Conservation (phyloP, 129 eudicot genomes). For the Arctium minus region DNA sequence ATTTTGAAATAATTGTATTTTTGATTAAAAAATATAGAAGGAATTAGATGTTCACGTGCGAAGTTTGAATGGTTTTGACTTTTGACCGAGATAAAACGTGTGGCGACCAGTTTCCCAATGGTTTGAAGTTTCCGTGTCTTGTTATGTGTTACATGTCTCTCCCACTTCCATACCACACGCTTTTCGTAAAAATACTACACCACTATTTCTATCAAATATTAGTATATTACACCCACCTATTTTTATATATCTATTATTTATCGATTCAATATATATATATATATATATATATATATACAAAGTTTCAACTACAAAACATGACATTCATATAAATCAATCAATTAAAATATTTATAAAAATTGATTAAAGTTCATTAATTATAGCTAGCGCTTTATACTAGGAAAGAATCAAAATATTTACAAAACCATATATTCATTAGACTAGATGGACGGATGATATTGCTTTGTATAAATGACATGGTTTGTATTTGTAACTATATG, state of each 20-base stretch:
- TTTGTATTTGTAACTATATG: too few species aligned
- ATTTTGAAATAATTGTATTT: background rate
- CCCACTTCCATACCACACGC: conserved; percentile 32
- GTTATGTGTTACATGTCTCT: conserved; percentile 17
- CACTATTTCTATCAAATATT: background rate
- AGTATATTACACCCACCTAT: background rate
- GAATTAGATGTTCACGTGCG: conserved; percentile 30
- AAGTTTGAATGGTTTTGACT: conserved; percentile 14
- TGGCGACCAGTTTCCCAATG: conserved; percentile 22
- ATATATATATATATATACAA: too few species aligned
- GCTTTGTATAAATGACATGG: too few species aligned
- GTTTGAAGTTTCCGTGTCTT: conserved; percentile 20
- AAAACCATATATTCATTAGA: too few species aligned
- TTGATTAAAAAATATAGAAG: background rate
- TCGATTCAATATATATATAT: too few species aligned
- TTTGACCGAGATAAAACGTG: conserved; percentile 33
- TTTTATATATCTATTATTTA: background rate
- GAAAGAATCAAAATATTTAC: too few species aligned
- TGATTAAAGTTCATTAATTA: too few species aligned
- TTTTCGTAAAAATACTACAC: conserved; percentile 2
- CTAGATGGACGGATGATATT: too few species aligned
- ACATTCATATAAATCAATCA: too few species aligned
- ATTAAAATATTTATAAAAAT: too few species aligned
- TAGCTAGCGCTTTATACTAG: too few species aligned
- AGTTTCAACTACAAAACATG: too few species aligned